These are phyloP conservation scores for Teratosphaeria gauchensis DNA, from an alignment of 2,329 filamentous ascomycete species.

Conservation along the genomic window DNA sequence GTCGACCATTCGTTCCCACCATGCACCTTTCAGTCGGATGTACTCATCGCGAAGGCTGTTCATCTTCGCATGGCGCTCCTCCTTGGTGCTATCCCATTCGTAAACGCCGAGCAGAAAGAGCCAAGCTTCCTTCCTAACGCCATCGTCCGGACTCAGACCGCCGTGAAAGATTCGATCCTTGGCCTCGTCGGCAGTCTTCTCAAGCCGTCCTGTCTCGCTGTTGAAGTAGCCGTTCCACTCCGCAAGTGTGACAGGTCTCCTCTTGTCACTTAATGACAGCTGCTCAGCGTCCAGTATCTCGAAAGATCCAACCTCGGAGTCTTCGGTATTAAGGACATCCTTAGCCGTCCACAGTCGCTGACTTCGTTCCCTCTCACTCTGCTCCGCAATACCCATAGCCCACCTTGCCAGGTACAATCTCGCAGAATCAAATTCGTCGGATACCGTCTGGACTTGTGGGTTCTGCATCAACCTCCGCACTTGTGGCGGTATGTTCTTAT, in stretches of 20 bases:
- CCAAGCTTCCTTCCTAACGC: constrained; percentile 94
- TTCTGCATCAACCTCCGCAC: constrained; percentile 76
- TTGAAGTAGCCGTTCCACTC: constrained; percentile 96
- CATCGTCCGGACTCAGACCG: constrained; percentile 77
- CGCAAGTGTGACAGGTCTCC: constrained; percentile 65
- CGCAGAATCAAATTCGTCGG: constrained; percentile 96
- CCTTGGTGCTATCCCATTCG: constrained; percentile 80
- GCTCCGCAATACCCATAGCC: constrained; percentile 98
- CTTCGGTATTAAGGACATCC: constrained; percentile 87
- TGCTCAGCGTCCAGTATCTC: constrained; percentile 73
- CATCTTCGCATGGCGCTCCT: constrained; percentile 73
- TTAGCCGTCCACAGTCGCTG: constrained; percentile 87
- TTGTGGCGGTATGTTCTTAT: constrained; percentile 82
- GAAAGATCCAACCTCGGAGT: constrained; percentile 91
- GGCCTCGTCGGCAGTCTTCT: constrained; percentile 78
- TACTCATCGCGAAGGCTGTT: constrained; percentile 88
- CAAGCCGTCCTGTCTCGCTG: constrained; percentile 58
- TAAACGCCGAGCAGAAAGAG: constrained; percentile 85
- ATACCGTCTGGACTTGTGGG: constrained; percentile 86
- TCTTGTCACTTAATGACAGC: constrained; percentile 64
- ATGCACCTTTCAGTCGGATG: constrained; percentile 81
- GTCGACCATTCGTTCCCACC: constrained; percentile 92
- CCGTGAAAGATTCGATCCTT: constrained; percentile 98
- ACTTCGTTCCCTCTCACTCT: constrained; percentile 78
- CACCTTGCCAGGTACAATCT: constrained; percentile 88